A percentile compares a stretch with the other conserved stretches of the same genome.
Evolutionary conservation across 2,329 filamentous ascomycete genomes (phyloP).

Genomic region (Neofusicoccum sp.): DNA sequence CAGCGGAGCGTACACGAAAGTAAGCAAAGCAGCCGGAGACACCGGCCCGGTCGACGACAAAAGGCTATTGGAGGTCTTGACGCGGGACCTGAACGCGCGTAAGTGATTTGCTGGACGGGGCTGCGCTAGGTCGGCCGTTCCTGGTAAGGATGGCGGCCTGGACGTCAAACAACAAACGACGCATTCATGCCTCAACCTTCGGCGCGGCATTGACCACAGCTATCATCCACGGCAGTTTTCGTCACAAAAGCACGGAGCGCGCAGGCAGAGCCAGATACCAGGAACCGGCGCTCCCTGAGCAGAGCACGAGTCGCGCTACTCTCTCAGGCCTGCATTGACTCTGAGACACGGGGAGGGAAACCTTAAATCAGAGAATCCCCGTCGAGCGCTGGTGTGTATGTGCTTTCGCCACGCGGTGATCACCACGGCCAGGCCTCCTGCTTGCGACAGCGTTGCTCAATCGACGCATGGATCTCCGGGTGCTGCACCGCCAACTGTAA

Average conservation of each 20-base stretch:
- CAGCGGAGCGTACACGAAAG: not conserved
- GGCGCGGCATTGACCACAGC: not conserved
- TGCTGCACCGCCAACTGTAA: not conserved
- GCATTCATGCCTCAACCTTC: not conserved
- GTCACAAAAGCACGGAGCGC: not conserved
- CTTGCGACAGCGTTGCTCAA: slow-evolving; percentile 14
- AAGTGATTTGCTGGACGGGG: slow-evolving; percentile 4
- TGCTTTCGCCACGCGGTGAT: slow-evolving; percentile 4
- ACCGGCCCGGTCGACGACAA: slow-evolving; percentile 6
- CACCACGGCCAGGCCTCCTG: not conserved
- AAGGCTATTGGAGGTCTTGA: slow-evolving; percentile 13
- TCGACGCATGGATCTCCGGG: slow-evolving; percentile 7
- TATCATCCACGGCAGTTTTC: not conserved
- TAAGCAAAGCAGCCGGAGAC: slow-evolving; percentile 6
- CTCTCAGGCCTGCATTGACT: not conserved
- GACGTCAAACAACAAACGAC: not conserved
- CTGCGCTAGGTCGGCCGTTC: not conserved
- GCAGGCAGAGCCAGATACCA: not conserved
- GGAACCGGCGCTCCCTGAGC: not conserved
- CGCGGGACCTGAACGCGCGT: slow-evolving; percentile 12
- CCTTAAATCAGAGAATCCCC: slow-evolving; percentile 9
- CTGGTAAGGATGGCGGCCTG: not conserved
- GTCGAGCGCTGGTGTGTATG: not conserved
- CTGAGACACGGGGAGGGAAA: slow-evolving; percentile 9
- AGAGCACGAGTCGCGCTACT: not conserved